phyloP scores from a whole-genome alignment of 441 rosid species.

The Erodium trifolium region DNA sequence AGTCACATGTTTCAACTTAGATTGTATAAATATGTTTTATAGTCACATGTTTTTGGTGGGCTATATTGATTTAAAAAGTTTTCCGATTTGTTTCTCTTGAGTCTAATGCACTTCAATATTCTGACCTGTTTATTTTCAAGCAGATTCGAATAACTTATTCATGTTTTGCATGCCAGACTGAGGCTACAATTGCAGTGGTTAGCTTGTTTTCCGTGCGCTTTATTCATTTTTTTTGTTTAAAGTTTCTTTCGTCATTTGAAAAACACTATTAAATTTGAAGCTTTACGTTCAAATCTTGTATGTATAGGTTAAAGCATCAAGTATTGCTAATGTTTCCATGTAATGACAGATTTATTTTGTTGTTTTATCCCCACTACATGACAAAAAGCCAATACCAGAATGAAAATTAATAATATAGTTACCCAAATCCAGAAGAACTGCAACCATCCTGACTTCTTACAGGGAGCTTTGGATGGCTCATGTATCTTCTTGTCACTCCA shows the following conservation, averaged over 20 bases:
- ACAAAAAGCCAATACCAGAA: slow-evolving; percentile 31
- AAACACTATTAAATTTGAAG: too few species aligned
- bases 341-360: neutral
- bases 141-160: neutral
- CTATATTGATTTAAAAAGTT: too few species aligned
- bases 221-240: neutral
- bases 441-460: slow-evolving; percentile 94
- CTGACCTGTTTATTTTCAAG: neutral
- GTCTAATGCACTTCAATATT: neutral
- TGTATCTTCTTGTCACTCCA: slow-evolving; percentile 33
- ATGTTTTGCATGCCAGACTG: slow-evolving; percentile 34
- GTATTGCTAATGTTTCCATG: neutral
- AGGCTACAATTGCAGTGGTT: slow-evolving; percentile 31
- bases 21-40: neutral
- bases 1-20: neutral
- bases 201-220: slow-evolving; percentile 18
- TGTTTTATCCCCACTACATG: slow-evolving; percentile 27
- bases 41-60: neutral
- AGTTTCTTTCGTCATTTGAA: neutral
- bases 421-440: slow-evolving; percentile 91
- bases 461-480: slow-evolving; percentile 60
- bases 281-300: too few species aligned
- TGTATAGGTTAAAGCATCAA: too few species aligned
- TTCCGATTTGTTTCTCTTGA: neutral
- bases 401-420: slow-evolving; percentile 70